Percentiles rank a stretch among this genome's conserved stretches.
These are phyloP conservation scores for Chrysanthemum makinoi DNA, from an alignment of 129 eudicot genomes.

Conservation along the genomic window DNA sequence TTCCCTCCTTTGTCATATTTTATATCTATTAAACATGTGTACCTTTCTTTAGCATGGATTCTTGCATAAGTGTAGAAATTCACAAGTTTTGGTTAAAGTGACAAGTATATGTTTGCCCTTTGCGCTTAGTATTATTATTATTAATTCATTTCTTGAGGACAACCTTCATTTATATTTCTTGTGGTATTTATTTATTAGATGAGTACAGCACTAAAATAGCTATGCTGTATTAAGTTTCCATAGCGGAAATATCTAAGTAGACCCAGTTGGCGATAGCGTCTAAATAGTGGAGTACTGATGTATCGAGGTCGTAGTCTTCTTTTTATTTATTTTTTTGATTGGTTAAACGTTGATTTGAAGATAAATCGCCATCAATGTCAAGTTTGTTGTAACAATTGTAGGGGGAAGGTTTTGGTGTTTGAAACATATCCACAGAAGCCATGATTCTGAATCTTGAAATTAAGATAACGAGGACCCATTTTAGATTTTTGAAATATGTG, in stretches of 20 bases:
- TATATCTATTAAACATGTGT: conserved; percentile 1
- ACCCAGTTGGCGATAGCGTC: conserved; percentile 17
- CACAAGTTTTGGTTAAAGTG: conserved; percentile 13
- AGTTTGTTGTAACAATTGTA: conserved; percentile 4
- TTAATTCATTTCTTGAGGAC: conserved; percentile 3
- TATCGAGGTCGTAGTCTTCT: not conserved
- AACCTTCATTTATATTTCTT: not conserved
- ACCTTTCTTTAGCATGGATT: conserved; percentile 2
- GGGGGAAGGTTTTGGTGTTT: conserved; percentile 8
- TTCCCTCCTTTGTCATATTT: not conserved
- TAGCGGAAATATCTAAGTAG: not conserved
- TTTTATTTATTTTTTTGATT: not conserved
- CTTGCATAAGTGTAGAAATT: conserved; percentile 2
- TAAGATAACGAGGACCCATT: conserved; percentile 40
- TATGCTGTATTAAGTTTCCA: not conserved
- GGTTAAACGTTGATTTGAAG: conserved; percentile 14
- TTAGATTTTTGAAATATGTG: conserved; percentile 13
- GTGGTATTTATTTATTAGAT: conserved; percentile 6
- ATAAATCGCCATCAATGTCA: conserved; percentile 8
- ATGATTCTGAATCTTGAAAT: conserved; percentile 35
- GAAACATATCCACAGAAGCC: conserved; percentile 24
- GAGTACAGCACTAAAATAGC: not conserved
- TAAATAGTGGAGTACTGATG: not conserved
- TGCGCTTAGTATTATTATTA: not conserved
- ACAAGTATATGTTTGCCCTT: not conserved